These are phyloP conservation scores for Knoxia roxburghii DNA, from an alignment of 257 asterid genomes.

Conservation along the genomic window DNA sequence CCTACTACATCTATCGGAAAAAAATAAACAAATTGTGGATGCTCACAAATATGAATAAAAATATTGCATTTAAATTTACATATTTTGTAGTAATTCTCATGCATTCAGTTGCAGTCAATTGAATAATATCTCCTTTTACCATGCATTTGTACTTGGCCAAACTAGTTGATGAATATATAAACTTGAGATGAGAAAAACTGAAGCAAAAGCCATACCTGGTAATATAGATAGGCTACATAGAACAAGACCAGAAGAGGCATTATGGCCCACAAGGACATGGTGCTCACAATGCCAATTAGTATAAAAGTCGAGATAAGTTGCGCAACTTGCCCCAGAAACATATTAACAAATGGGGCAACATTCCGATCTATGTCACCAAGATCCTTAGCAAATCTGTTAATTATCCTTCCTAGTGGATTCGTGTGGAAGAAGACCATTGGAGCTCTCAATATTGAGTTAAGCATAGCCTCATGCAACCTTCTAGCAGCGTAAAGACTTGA, in stretches of 20 bases:
- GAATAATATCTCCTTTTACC: neutral
- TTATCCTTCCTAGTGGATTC: conserved; percentile 88
- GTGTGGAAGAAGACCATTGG: conserved; percentile 99
- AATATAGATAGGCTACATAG: conserved; percentile 79
- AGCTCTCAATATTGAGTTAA: conserved; percentile 76
- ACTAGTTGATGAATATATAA: neutral
- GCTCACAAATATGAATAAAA: neutral
- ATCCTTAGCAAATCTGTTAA: conserved; percentile 95
- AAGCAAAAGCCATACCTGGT: conserved; percentile 54
- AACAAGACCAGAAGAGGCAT: conserved; percentile 91
- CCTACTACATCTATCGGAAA: neutral
- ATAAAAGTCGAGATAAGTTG: conserved; percentile 92
- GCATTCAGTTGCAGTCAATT: neutral
- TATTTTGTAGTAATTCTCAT: neutral
- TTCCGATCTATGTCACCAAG: conserved; percentile 84
- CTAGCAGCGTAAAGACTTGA: conserved; percentile 90
- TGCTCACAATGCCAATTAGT: conserved; percentile 91
- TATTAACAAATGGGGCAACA: conserved; percentile 70
- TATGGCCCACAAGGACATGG: conserved; percentile 95
- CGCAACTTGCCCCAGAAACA: conserved; percentile 71
- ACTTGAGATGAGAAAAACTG: neutral
- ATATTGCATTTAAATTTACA: neutral
- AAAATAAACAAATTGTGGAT: neutral
- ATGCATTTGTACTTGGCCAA: neutral
- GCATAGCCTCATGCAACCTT: conserved; percentile 74